Percentiles rank a stretch among this genome's conserved stretches.
phyloP scores from a whole-genome alignment of 129 eudicot genomes.

The Flaveria linearis region DNA sequence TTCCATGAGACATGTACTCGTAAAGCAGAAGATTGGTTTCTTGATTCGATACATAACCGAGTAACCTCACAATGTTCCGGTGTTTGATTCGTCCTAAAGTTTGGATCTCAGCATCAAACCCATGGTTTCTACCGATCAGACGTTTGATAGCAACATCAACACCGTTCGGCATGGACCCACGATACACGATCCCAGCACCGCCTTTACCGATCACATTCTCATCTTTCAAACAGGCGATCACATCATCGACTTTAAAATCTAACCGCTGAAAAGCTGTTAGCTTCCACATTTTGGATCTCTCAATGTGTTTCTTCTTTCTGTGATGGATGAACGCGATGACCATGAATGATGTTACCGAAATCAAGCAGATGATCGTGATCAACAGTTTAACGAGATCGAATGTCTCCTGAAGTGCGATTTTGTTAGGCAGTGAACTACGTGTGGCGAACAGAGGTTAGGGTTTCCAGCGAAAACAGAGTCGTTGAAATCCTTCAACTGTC shows the following conservation, averaged over 20 bases:
- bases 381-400: conserved; percentile 23
- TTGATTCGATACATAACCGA: conserved; percentile 71
- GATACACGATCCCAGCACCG: conserved; percentile 86
- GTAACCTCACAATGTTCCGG: conserved; percentile 71
- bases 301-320: conserved; percentile 22
- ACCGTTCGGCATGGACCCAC: conserved; percentile 83
- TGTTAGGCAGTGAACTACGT: conserved; percentile 28
- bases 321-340: conserved; percentile 9
- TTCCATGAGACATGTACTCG: conserved; percentile 92
- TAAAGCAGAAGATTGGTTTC: conserved; percentile 72
- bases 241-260: conserved; percentile 77
- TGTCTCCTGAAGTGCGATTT: conserved; percentile 1
- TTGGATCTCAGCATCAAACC: conserved; percentile 78
- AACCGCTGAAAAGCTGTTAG: conserved; percentile 78
- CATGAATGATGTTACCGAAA: background rate
- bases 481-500: conserved; percentile 58
- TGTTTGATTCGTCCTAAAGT: conserved; percentile 85
- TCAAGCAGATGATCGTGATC: conserved; percentile 4
- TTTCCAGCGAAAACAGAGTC: conserved; percentile 62
- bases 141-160: conserved; percentile 75
- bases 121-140: conserved; percentile 53
- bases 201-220: conserved; percentile 95
- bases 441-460: conserved; percentile 67
- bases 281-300: conserved; percentile 63
- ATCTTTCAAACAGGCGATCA: conserved; percentile 62